phyloP scores from a whole-genome alignment of 2,329 filamentous ascomycete species.

The Pseudocercospora crystallina region DNA sequence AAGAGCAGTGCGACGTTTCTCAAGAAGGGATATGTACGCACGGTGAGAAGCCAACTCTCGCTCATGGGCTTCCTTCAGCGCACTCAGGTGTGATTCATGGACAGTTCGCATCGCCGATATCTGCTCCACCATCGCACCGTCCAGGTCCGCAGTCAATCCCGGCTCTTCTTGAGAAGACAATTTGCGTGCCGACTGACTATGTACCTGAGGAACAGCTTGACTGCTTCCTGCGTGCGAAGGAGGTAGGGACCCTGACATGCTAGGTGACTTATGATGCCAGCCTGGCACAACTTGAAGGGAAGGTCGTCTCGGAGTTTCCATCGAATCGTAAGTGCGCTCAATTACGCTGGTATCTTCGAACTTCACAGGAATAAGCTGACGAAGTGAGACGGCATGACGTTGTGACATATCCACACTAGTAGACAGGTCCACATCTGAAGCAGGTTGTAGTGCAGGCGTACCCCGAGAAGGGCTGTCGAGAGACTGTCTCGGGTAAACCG shows the following conservation, averaged over 20 bases:
- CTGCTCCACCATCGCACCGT: conserved; percentile 26
- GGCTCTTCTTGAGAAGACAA: neutral
- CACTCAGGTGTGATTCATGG: conserved; percentile 41
- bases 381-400: no score
- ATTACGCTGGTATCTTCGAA: no score
- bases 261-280: conserved; percentile 4
- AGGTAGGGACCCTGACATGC: neutral
- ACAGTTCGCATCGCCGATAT: conserved; percentile 38
- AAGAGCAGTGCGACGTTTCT: conserved; percentile 20
- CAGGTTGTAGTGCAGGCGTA: neutral
- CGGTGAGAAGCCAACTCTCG: conserved; percentile 41
- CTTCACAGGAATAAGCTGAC: no score
- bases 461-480: conserved; percentile 7
- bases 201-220: neutral
- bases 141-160: neutral
- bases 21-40: conserved; percentile 40
- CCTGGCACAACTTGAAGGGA: neutral
- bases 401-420: no score
- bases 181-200: neutral
- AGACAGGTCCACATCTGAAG: no score
- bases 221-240: neutral
- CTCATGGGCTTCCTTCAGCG: conserved; percentile 39
- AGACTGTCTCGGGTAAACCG: neutral
- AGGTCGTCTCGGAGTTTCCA: neutral
- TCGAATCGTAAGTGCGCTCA: no score